phyloP scores from a whole-genome alignment of 2,329 filamentous ascomycete genomes.

The Zymoseptoria brevis region DNA sequence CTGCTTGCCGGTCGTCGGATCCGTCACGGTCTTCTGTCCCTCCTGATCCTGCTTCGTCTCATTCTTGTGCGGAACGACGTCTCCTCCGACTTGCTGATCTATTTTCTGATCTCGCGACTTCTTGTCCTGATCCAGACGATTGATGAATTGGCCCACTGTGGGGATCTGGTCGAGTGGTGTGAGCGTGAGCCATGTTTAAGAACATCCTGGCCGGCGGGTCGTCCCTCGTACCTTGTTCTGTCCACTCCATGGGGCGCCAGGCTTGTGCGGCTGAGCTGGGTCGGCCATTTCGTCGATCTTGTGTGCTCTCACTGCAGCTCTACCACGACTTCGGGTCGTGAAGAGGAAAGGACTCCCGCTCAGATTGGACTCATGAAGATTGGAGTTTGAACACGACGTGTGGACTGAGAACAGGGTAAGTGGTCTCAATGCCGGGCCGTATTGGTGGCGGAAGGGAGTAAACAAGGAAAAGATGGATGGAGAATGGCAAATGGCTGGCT shows the following conservation, averaged over 20 bases:
- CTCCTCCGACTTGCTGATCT: conserved; percentile 42
- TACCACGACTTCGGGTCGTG: neutral
- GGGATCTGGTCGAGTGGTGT: conserved; percentile 47
- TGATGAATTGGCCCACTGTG: conserved; percentile 76
- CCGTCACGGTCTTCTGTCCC: conserved; percentile 59
- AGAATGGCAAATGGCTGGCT: too few species aligned
- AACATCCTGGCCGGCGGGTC: neutral
- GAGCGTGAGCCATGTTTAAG: neutral
- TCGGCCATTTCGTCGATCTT: conserved; percentile 7
- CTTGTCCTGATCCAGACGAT: conserved; percentile 70
- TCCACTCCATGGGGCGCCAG: conserved; percentile 68
- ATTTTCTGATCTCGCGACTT: conserved; percentile 63
- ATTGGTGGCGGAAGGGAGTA: neutral
- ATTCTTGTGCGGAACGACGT: conserved; percentile 41
- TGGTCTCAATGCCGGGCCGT: neutral
- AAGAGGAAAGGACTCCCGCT: neutral
- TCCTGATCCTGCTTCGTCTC: conserved; percentile 38
- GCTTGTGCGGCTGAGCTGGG: conserved; percentile 10
- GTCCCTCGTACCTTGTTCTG: conserved; percentile 49
- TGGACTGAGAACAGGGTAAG: neutral
- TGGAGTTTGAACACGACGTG: neutral
- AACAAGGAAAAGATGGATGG: neutral
- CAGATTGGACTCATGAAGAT: neutral
- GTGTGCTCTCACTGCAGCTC: neutral
- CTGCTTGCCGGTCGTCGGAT: conserved; percentile 72